phyloP scores from a whole-genome alignment of 2,329 filamentous ascomycete species.

The Thielaviopsis musarum region DNA sequence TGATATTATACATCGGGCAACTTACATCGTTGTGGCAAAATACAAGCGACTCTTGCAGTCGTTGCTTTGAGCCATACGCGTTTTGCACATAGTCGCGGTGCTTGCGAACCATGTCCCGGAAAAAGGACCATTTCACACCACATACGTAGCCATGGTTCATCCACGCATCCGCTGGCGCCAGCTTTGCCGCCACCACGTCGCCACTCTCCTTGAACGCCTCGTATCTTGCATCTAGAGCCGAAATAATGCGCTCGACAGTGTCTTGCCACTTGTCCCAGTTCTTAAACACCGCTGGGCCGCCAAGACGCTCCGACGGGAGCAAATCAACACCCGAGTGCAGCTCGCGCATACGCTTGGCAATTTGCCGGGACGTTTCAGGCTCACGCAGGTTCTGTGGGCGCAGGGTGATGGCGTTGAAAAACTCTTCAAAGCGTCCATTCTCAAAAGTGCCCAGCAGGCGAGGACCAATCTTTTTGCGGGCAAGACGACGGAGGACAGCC shows the following conservation, averaged over 20 bases:
- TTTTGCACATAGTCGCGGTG: conserved; percentile 61
- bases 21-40: conserved; percentile 97
- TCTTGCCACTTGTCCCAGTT: conserved; percentile 92
- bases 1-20: conserved; percentile 9
- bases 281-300: conserved; percentile 68
- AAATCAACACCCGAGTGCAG: conserved; percentile 87
- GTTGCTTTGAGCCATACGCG: conserved; percentile 49
- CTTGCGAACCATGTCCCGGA: conserved; percentile 56
- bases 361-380: conserved; percentile 72
- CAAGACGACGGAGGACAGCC: conserved; percentile 67
- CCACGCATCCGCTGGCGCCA: conserved; percentile 33
- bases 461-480: conserved; percentile 84
- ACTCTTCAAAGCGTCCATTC: conserved; percentile 94
- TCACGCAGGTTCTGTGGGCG: conserved; percentile 61
- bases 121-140: conserved; percentile 66
- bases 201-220: conserved; percentile 22
- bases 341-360: conserved; percentile 94
- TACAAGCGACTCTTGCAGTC: conserved; percentile 58
- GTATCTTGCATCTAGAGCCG: conserved; percentile 42
- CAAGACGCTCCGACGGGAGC: conserved; percentile 57
- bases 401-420: conserved; percentile 68
- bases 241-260: conserved; percentile 43
- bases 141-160: conserved; percentile 59
- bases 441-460: conserved; percentile 78
- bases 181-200: not conserved